These are phyloP conservation scores for Warburgia ugandensis DNA, from an alignment of 164 flowering plant genomes.

Conservation along the genomic window DNA sequence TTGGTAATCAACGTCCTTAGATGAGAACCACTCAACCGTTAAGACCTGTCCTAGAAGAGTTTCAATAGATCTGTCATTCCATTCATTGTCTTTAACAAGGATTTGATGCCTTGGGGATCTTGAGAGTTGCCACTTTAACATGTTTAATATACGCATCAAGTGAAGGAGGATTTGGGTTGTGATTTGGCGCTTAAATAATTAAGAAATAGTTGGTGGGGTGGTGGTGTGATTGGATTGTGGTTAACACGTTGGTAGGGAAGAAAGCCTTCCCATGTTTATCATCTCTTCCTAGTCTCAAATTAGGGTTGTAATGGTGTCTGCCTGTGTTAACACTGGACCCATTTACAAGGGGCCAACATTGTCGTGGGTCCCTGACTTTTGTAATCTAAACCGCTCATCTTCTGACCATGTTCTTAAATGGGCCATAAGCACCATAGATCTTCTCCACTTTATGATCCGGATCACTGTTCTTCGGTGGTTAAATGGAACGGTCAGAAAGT, in stretches of 20 bases:
- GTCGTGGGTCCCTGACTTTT: no score
- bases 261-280: not conserved
- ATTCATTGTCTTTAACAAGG: not conserved
- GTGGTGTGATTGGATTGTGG: conserved; percentile 6
- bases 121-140: conserved; percentile 1
- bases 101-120: conserved; percentile 11
- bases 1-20: not conserved
- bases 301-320: no score
- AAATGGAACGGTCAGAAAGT: no score
- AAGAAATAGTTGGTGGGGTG: not conserved
- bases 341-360: no score
- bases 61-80: conserved; percentile 1
- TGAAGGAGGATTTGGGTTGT: not conserved
- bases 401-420: no score
- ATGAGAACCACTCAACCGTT: no score
- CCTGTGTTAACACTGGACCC: no score
- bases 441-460: no score
- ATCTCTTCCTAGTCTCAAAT: no score
- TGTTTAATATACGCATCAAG: not conserved
- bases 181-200: not conserved
- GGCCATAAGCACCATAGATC: no score
- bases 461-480: no score
- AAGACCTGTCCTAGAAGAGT: not conserved
- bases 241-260: conserved; percentile 6
- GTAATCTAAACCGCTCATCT: no score